These are phyloP conservation scores for Ogataea glucozyma DNA, from an alignment of 805 yeast species.

Conservation along the genomic window DNA sequence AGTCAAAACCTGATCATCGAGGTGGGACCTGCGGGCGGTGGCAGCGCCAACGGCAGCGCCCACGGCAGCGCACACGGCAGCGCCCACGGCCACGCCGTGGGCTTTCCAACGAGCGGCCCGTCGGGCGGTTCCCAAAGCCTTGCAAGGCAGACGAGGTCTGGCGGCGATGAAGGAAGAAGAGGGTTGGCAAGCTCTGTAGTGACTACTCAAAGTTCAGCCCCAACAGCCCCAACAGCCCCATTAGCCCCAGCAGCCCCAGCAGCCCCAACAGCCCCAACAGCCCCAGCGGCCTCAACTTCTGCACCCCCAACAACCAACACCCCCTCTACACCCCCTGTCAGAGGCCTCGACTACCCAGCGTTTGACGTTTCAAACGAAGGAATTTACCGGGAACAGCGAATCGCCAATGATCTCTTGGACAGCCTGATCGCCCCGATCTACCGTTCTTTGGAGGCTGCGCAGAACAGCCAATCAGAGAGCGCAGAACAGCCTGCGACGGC, in stretches of 20 bases:
- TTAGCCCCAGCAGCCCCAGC: too few species aligned
- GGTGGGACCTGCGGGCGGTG: constrained; percentile 29
- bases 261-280: not conserved
- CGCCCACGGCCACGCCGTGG: not conserved
- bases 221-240: constrained; percentile 2
- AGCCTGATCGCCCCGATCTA: constrained; percentile 29
- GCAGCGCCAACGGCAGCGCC: constrained; percentile 2
- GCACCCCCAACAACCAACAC: not conserved
- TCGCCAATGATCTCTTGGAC: constrained; percentile 25
- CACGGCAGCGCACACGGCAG: not conserved
- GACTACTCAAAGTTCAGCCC: not conserved
- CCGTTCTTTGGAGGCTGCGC: constrained; percentile 26
- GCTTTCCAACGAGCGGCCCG: too few species aligned
- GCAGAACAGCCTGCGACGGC: constrained; percentile 4
- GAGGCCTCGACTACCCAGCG: constrained; percentile 39
- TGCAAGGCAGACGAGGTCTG: too few species aligned
- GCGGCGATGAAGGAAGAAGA: too few species aligned
- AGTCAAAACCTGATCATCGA: constrained; percentile 33
- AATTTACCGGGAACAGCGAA: constrained; percentile 28
- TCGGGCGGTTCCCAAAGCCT: too few species aligned
- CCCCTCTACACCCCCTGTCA: constrained; percentile 21
- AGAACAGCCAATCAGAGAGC: too few species aligned
- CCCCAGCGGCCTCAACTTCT: not conserved
- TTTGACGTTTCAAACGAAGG: constrained; percentile 39
- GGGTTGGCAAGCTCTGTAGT: too few species aligned